These are phyloP conservation scores for Aspergillus affinis DNA, from an alignment of 495 filamentous ascomycete genomes.

Conservation along the genomic window DNA sequence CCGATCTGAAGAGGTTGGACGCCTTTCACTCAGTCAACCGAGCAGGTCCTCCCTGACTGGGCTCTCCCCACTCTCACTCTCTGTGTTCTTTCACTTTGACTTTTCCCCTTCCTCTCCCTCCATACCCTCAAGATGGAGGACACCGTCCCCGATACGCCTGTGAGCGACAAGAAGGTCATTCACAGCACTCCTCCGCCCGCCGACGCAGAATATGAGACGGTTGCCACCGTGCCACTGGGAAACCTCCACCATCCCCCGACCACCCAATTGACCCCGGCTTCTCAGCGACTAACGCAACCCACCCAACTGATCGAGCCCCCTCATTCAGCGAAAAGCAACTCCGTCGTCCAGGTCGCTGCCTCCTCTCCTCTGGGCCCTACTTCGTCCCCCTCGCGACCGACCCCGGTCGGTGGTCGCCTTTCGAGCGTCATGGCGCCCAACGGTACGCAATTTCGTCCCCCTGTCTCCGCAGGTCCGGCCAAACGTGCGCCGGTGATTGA, in stretches of 20 bases:
- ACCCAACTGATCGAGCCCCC: slow-evolving; percentile 63
- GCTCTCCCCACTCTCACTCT: background rate
- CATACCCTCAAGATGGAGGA: slow-evolving; percentile 35
- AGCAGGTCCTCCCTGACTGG: background rate
- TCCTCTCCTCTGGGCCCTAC: slow-evolving; percentile 68
- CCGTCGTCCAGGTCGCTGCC: slow-evolving; percentile 75
- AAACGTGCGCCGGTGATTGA: slow-evolving; percentile 44
- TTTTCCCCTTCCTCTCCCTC: background rate
- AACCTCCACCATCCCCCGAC: slow-evolving; percentile 24
- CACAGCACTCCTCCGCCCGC: slow-evolving; percentile 32
- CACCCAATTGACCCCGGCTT: slow-evolving; percentile 32
- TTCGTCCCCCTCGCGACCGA: slow-evolving; percentile 46
- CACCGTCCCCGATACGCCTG: slow-evolving; percentile 46
- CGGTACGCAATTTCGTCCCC: slow-evolving; percentile 69
- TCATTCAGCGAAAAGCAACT: slow-evolving; percentile 29
- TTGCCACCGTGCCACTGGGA: slow-evolving; percentile 57
- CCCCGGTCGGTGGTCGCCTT: slow-evolving; percentile 39
- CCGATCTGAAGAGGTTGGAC: slow-evolving; percentile 7
- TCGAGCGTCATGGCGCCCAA: slow-evolving; percentile 71
- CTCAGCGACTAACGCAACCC: slow-evolving; percentile 61
- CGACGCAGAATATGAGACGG: slow-evolving; percentile 53
- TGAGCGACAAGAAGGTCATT: slow-evolving; percentile 47
- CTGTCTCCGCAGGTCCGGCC: slow-evolving; percentile 34
- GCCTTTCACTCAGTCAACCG: slow-evolving; percentile 1
- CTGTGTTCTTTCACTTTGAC: background rate